phyloP scores from a whole-genome alignment of 371 early-diverging fungal species.

The Mucor circinelloides region DNA sequence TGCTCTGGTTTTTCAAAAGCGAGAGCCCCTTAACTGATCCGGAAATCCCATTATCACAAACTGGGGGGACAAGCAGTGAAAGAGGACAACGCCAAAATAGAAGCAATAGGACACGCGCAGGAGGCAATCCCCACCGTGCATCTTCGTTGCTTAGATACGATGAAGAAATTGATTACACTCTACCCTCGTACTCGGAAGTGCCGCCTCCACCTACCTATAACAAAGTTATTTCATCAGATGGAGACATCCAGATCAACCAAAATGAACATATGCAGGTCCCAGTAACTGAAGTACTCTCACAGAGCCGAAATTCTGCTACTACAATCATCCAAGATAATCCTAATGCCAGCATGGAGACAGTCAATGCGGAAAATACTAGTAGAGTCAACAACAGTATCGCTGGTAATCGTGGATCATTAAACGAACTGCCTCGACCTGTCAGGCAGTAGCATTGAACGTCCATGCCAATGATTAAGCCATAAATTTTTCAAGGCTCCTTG shows the following conservation, averaged over 20 bases:
- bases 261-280: not conserved
- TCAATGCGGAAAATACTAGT: not conserved
- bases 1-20: not conserved
- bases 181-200: slow-evolving; percentile 3
- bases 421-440: not conserved
- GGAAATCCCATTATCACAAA: not conserved
- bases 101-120: not conserved
- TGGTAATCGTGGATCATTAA: not conserved
- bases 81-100: not conserved
- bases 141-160: not conserved
- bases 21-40: not conserved
- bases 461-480: too few species aligned
- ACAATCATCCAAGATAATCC: not conserved
- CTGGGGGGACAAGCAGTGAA: not conserved
- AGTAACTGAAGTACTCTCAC: not conserved
- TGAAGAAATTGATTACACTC: slow-evolving; percentile 3
- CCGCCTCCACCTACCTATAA: not conserved
- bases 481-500: too few species aligned
- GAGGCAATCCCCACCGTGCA: not conserved
- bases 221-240: not conserved
- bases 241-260: not conserved
- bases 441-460: not conserved
- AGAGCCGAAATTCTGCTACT: not conserved
- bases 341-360: not conserved
- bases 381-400: not conserved